Conservation (phyloP, 2,329 filamentous ascomycete genomes). For the Cladophialophora bantiana region DNA sequence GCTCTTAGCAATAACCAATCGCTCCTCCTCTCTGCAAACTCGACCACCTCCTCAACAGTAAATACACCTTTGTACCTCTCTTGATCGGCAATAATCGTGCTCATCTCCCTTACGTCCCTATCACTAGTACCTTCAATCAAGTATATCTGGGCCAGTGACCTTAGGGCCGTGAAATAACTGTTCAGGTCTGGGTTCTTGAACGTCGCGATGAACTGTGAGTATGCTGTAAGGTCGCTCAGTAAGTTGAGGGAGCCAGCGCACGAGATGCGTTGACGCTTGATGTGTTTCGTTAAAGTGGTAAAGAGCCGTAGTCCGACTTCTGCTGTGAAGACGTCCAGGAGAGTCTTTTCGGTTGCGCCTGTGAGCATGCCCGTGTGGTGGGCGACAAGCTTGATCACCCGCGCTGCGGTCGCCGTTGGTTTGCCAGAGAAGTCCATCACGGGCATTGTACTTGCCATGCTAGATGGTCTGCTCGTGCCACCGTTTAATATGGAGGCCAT, state of each 20-base stretch:
- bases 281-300: constrained; percentile 90
- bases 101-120: constrained; percentile 87
- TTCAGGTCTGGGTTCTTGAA: constrained; percentile 83
- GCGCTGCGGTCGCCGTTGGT: constrained; percentile 77
- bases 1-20: constrained; percentile 93
- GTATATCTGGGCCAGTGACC: constrained; percentile 94
- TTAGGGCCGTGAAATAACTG: constrained; percentile 87
- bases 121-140: constrained; percentile 74
- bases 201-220: constrained; percentile 81
- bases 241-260: constrained; percentile 88
- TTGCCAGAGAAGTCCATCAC: constrained; percentile 52
- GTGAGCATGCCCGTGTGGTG: constrained; percentile 91
- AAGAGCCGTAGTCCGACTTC: constrained; percentile 95
- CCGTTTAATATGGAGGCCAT: constrained; percentile 14
- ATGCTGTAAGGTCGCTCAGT: constrained; percentile 96
- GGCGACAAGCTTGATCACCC: constrained; percentile 83
- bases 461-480: constrained; percentile 6
- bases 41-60: constrained; percentile 93
- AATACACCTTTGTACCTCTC: constrained; percentile 93
- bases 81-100: constrained; percentile 89
- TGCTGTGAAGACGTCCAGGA: constrained; percentile 97
- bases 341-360: constrained; percentile 95
- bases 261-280: constrained; percentile 93
- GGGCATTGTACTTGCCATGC: constrained; percentile 13
- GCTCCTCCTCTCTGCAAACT: constrained; percentile 90